phyloP scores from a whole-genome alignment of 2,329 filamentous ascomycete species.

The Cordyceps farinosa region DNA sequence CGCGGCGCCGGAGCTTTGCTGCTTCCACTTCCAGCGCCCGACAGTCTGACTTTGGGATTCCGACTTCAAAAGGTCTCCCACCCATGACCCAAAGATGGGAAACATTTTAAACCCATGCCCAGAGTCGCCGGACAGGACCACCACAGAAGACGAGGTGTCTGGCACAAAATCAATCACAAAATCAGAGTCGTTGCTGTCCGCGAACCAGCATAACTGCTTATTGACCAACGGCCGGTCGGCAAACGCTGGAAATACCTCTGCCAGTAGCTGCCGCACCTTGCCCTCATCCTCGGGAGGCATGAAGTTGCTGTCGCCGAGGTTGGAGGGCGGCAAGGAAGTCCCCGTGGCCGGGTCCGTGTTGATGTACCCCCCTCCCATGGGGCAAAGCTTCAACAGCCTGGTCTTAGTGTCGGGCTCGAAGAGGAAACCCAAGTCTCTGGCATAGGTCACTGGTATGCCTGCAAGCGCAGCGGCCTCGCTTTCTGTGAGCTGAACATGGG shows the following conservation, averaged over 20 bases:
- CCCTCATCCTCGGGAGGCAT: constrained; percentile 52
- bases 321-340: constrained; percentile 37
- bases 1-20: not conserved
- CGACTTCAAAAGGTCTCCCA: not conserved
- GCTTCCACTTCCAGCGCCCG: not conserved
- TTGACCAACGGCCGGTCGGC: constrained; percentile 54
- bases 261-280: constrained; percentile 47
- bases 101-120: constrained; percentile 63
- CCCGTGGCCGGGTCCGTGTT: constrained; percentile 34
- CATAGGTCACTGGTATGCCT: constrained; percentile 58
- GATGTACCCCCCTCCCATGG: constrained; percentile 55
- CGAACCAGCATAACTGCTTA: constrained; percentile 60
- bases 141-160: constrained; percentile 43
- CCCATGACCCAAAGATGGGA: constrained; percentile 36
- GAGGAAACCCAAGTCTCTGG: constrained; percentile 61
- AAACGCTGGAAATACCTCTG: constrained; percentile 49
- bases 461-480: constrained; percentile 51
- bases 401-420: constrained; percentile 61
- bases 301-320: constrained; percentile 39
- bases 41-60: not conserved
- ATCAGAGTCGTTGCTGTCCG: constrained; percentile 57
- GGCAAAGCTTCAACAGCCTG: constrained; percentile 57
- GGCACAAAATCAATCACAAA: constrained; percentile 59
- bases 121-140: constrained; percentile 52
- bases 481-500: constrained; percentile 54